phyloP scores from a whole-genome alignment of 805 yeast genomes.

The Suhomyces xylopsoci region DNA sequence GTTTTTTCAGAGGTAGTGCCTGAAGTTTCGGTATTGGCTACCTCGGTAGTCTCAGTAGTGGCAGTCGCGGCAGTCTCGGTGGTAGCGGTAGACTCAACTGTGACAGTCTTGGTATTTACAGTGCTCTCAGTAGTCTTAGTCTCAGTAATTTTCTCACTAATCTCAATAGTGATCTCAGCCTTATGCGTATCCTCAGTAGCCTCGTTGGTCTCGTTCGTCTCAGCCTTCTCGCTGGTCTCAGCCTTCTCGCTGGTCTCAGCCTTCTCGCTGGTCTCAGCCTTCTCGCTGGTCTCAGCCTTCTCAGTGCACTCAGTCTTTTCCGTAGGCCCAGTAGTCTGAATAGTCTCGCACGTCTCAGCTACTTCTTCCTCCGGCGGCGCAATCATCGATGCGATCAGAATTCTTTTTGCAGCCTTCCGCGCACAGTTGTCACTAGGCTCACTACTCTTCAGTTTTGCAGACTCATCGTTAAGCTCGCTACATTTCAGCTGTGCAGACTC shows the following conservation, averaged over 20 bases:
- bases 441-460: background rate
- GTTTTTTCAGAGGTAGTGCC: background rate
- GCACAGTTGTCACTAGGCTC: background rate
- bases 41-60: background rate
- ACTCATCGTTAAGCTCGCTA: background rate
- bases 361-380: background rate
- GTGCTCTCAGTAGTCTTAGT: too few relatives aligned
- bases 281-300: background rate
- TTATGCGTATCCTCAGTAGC: too few relatives aligned
- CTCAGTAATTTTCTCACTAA: too few relatives aligned
- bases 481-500: background rate
- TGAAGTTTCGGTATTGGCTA: too few relatives aligned
- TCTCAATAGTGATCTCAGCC: too few relatives aligned
- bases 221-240: background rate
- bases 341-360: background rate
- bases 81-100: too few relatives aligned
- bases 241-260: background rate
- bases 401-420: background rate
- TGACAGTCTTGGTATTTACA: too few relatives aligned
- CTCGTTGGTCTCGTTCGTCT: background rate
- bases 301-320: too few relatives aligned
- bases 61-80: too few relatives aligned
- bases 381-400: background rate
- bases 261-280: background rate
- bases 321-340: background rate